Base-by-base conservation (phyloP, 495 filamentous ascomycete species). In the Glarea lozoyensis region DNA sequence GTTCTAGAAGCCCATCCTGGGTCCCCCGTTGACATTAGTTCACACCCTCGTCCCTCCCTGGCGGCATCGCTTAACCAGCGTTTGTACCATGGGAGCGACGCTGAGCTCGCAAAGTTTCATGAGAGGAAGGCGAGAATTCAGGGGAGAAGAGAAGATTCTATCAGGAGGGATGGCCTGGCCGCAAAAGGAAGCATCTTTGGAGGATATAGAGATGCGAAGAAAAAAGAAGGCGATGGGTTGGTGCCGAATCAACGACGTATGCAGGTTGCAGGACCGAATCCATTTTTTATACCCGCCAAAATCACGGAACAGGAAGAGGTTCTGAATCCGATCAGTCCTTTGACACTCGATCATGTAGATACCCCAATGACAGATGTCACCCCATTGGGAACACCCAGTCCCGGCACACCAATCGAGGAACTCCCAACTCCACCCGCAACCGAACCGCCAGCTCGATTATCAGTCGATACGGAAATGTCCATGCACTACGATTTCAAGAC, bases 91-190 rank as follows among this genome's bases (percentile, higher is more conserved):
- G 67, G 46, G 59, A 63, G 44, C 53, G 66, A 51, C 38, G 57
- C 43, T 57, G 60, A 46, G 49, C 58, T 42, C 37, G 54, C 29
- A 43, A 54, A 47, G 47, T 53, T 32, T 40, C n/a, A 7, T 7
- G 49, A 48, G 45, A 57, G 24, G 17, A 37, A 21, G 57, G 55
- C 54, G 40, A 57, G 54, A 45, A 49, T 44, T 55, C 45, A 45
- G 19, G 48, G 31, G 30, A 54, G 49, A 43, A 54, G 41, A 37
- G 52, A 55, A 46, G 60, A 53, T 62, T 58, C 57, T 57, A 55
- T 60, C 53, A 54, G 37, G 45, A 63, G 58, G 63, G 56, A 55
- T 57, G 66, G 61, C 65, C 64, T 72, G 70, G 65, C 70, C 72
- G 72, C 67, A 65, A 74, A 72, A 70, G 60, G 40, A 52, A 40